Conservation (phyloP, 495 filamentous ascomycete species). For the Hypoxylon lenormandii region DNA sequence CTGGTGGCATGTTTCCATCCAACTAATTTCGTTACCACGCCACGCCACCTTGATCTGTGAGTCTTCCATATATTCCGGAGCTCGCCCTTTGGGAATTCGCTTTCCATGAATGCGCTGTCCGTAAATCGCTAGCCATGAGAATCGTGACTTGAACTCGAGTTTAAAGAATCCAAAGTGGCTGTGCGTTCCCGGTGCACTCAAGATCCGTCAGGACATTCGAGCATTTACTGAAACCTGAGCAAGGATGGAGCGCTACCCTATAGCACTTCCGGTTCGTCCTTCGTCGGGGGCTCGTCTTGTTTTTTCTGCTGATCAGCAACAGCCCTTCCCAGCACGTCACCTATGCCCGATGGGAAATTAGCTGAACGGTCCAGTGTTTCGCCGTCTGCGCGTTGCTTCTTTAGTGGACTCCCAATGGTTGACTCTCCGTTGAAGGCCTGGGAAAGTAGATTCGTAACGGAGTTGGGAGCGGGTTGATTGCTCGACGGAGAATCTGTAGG, state of each 20-base stretch:
- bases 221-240: not conserved
- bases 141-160: not conserved
- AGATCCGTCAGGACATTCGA: not conserved
- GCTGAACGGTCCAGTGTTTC: constrained; percentile 65
- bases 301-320: constrained; percentile 55
- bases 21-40: not conserved
- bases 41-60: not conserved
- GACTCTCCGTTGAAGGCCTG: constrained; percentile 62
- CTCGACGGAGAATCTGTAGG: constrained; percentile 55
- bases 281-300: constrained; percentile 40
- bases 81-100: not conserved
- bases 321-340: constrained; percentile 61
- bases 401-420: constrained; percentile 80
- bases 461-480: constrained; percentile 48
- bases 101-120: too few relatives aligned
- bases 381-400: constrained; percentile 80
- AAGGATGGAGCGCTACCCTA: constrained; percentile 24
- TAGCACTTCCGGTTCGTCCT: constrained; percentile 58
- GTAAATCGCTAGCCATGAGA: not conserved
- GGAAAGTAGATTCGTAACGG: constrained; percentile 58
- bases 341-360: constrained; percentile 57
- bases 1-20: not conserved
- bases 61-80: not conserved
- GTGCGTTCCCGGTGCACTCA: too few relatives aligned
- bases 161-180: too few relatives aligned